A percentile compares a stretch with the other conserved stretches of the same genome.
Evolutionary conservation across 768 basidiomycete species (phyloP).

Genomic region (Auricularia auricula-judae): DNA sequence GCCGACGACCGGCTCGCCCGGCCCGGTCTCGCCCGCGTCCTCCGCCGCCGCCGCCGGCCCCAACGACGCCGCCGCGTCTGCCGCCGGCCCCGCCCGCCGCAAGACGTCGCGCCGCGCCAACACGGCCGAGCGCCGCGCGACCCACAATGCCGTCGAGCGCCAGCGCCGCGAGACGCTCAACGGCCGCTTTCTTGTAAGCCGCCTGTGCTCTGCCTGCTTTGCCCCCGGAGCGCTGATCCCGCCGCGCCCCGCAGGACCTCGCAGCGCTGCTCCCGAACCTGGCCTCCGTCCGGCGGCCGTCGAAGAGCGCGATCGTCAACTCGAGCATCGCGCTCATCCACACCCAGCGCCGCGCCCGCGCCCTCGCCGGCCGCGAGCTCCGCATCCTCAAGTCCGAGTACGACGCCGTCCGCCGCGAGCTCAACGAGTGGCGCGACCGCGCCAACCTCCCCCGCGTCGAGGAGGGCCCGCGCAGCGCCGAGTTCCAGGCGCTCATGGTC

Average conservation of each 20-base stretch:
- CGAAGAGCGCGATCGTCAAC: conserved; percentile 95
- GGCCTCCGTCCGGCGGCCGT: conserved; percentile 83
- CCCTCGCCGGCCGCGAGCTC: conserved; percentile 73
- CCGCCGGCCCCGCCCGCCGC: conserved; percentile 41
- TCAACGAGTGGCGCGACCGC: conserved; percentile 88
- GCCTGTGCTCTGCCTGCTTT: neutral
- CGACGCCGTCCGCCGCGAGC: conserved; percentile 77
- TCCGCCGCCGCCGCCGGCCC: conserved; percentile 4
- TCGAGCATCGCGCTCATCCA: conserved; percentile 85
- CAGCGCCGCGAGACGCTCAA: conserved; percentile 89
- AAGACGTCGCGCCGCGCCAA: conserved; percentile 86
- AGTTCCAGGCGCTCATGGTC: conserved; percentile 32
- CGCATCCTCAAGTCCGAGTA: conserved; percentile 69
- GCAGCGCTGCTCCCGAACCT: conserved; percentile 87
- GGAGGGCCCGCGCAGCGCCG: conserved; percentile 62
- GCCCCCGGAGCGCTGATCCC: neutral
- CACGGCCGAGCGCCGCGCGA: conserved; percentile 91
- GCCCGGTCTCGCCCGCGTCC: conserved; percentile 2
- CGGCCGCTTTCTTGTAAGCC: conserved; percentile 72
- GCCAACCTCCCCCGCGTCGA: conserved; percentile 60
- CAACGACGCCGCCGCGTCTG: conserved; percentile 2
- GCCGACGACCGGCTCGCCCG: neutral
- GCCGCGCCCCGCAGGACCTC: conserved; percentile 52
- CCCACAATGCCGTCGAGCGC: conserved; percentile 95
- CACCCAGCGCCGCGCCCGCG: conserved; percentile 68